Conservation (phyloP, 2,329 filamentous ascomycete genomes). For the Trichophyton schoenleinii region DNA sequence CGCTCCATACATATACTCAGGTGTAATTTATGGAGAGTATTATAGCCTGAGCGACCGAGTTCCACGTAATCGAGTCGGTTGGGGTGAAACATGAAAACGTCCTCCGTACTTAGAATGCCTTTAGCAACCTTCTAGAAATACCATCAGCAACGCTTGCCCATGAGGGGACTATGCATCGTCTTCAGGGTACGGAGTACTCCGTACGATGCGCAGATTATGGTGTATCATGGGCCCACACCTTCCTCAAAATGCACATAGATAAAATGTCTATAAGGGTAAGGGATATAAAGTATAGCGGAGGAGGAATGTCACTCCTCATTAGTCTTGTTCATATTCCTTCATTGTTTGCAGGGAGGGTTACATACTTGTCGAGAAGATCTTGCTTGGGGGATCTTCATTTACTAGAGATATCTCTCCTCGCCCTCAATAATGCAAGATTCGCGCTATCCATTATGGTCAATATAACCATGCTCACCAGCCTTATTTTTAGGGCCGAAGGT, state of each 20-base stretch:
- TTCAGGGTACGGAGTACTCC: no score
- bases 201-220: neutral
- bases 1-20: neutral
- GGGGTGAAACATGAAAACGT: neutral
- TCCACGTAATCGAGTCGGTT: neutral
- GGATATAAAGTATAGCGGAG: neutral
- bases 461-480: conserved; percentile 4
- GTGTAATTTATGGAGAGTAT: neutral
- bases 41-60: neutral
- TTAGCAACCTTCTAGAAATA: neutral
- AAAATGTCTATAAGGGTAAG: neutral
- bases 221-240: neutral
- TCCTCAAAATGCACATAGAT: neutral
- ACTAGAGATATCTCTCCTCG: neutral
- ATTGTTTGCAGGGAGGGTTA: neutral
- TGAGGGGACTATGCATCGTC: neutral
- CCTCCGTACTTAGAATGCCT: neutral
- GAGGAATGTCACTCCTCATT: neutral
- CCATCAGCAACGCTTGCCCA: neutral
- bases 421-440: neutral
- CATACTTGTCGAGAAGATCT: neutral
- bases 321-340: neutral
- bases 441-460: neutral
- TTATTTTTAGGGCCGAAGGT: neutral
- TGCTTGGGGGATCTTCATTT: neutral